A percentile compares a stretch with the other conserved stretches of the same genome.
These are phyloP conservation scores for Penicillium alfredii DNA, from an alignment of 495 filamentous ascomycete species.

Conservation along the genomic window DNA sequence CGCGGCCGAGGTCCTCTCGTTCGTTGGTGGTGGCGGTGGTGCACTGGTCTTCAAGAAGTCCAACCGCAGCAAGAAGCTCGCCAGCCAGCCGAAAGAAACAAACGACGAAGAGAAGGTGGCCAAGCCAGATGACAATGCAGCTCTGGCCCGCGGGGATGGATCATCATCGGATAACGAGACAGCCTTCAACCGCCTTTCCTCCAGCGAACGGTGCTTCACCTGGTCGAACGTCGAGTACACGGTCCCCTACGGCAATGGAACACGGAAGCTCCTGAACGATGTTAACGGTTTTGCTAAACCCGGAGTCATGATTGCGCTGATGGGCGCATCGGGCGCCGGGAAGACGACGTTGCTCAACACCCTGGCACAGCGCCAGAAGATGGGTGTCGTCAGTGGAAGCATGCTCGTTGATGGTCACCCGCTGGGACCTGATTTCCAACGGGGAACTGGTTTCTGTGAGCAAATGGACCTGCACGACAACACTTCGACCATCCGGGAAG, in stretches of 20 bases:
- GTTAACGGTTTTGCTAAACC: slow-evolving; percentile 76
- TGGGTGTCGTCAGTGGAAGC: slow-evolving; percentile 63
- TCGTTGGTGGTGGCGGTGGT: slow-evolving; percentile 48
- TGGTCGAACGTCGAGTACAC: slow-evolving; percentile 69
- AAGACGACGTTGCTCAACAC: slow-evolving; percentile 75
- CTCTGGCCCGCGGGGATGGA: slow-evolving; percentile 40
- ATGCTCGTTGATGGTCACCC: slow-evolving; percentile 74
- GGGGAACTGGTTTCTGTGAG: slow-evolving; percentile 77
- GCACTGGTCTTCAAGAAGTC: slow-evolving; percentile 66
- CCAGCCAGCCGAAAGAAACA: slow-evolving; percentile 34
- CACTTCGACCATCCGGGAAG: slow-evolving; percentile 60
- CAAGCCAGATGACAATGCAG: slow-evolving; percentile 29
- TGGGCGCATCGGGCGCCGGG: slow-evolving; percentile 81
- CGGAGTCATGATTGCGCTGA: slow-evolving; percentile 71
- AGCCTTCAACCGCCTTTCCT: slow-evolving; percentile 49
- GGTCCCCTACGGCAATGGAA: slow-evolving; percentile 65
- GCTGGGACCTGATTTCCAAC: slow-evolving; percentile 66
- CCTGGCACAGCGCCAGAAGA: slow-evolving; percentile 67
- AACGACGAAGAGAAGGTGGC: slow-evolving; percentile 44
- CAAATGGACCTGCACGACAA: slow-evolving; percentile 80
- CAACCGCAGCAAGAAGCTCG: slow-evolving; percentile 49
- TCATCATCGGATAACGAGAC: slow-evolving; percentile 33
- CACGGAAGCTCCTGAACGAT: slow-evolving; percentile 63
- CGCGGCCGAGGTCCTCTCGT: slow-evolving; percentile 50
- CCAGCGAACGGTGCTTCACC: slow-evolving; percentile 66